Evolutionary conservation across 116 monocot genomes (phyloP), one percentile per base, ranked within the genome.

Genomic region (Cymodocea nodosa): DNA sequence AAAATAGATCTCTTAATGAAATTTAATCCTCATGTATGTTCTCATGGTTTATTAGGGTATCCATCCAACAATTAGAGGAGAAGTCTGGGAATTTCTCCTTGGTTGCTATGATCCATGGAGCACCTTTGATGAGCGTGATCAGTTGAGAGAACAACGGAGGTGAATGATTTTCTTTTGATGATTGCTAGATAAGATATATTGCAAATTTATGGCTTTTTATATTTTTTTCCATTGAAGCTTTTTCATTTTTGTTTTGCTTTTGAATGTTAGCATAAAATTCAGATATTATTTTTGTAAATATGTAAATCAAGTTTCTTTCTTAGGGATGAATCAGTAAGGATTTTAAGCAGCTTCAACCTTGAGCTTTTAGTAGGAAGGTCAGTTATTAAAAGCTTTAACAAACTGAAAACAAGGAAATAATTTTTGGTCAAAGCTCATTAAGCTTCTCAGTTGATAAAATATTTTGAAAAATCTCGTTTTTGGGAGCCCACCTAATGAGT

Each of bases 1-100:
- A 44, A 44, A 44, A 6, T 44, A 44, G 44, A 8, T 11, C 11
- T 44, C 44, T 44, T 44, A 44, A 6, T 44, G 44, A 44, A 44
- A 44, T 44, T 44, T 44, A 44, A 44, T 11, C 0, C 44, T 44
- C 1, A 8, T 44, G 44, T 44, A 44, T 44, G 5, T 59, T 18
- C 24, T 59, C 12, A 11, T 59, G 59, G 24, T 23, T 25, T 12
- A 25, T 67, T 44, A 95, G 95, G 95, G 95, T 69, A 77, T 95
- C 48, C 90, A 90, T 95, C 95, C 95, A 65, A 66, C 81, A 58
- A 90, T 95, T 70, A 83, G 90, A 78, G 95, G 95, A 51, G 95
- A 90, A 65, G 95, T 95, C 54, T 95, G 95, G 95, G 90, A 95
- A 68, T 95, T 95, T 70, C 71, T 90, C 69, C 87, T 95, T 67